These are phyloP conservation scores for Nannochloris sp. DNA, from an alignment of 139 green algal genomes.

Conservation along the genomic window DNA sequence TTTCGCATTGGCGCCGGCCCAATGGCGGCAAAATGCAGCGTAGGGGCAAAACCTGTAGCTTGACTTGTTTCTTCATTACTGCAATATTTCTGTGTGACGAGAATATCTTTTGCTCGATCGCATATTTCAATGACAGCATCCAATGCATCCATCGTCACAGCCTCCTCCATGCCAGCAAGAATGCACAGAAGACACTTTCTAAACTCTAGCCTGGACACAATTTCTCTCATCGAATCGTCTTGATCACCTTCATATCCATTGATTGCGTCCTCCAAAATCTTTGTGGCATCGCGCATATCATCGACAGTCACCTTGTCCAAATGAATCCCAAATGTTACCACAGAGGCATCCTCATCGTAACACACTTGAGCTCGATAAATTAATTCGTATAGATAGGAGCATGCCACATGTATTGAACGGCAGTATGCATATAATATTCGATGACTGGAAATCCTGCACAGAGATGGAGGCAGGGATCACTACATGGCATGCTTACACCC, in stretches of 20 bases:
- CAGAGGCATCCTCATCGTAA: slow-evolving; percentile 45
- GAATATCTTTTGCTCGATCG: too few relatives aligned
- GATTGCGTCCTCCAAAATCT: slow-evolving; percentile 10
- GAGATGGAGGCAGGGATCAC: too few relatives aligned
- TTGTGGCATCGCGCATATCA: slow-evolving; percentile 10
- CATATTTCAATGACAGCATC: too few relatives aligned
- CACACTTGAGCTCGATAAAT: slow-evolving; percentile 43
- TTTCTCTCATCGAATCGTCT: slow-evolving; percentile 3
- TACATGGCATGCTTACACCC: too few relatives aligned
- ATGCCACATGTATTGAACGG: slow-evolving; percentile 34
- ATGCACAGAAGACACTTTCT: slow-evolving; percentile 14
- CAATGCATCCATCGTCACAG: not conserved
- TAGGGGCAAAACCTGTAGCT: slow-evolving; percentile 34
- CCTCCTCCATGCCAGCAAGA: not conserved
- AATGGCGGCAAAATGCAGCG: slow-evolving; percentile 53
- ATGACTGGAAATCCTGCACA: not conserved
- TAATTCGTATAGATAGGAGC: slow-evolving; percentile 41
- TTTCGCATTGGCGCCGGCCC: slow-evolving; percentile 45
- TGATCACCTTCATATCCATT: not conserved
- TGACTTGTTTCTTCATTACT: not conserved
- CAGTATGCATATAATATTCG: slow-evolving; percentile 3
- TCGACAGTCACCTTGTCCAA: slow-evolving; percentile 18
- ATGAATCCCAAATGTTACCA: slow-evolving; percentile 41
- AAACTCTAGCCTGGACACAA: slow-evolving; percentile 42
- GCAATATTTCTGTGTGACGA: too few relatives aligned